Conservation (phyloP, 176 grass and related monocot species). For the Elaeis guineensis region DNA sequence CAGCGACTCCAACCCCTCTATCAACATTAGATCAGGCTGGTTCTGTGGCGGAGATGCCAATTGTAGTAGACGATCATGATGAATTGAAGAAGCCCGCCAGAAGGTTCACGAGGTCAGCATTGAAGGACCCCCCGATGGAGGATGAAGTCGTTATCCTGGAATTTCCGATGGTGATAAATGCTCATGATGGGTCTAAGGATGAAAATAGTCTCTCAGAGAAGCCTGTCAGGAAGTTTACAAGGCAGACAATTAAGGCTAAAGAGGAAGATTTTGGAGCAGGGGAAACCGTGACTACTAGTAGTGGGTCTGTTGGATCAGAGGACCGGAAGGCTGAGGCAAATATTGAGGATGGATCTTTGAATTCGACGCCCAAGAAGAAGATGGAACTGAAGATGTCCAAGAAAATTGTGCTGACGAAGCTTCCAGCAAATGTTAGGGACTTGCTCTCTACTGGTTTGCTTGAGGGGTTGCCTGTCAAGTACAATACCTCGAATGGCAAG, state of each 20-base stretch:
- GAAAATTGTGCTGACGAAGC: constrained; percentile 32
- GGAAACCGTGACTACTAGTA: neutral
- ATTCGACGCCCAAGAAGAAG: constrained; percentile 19
- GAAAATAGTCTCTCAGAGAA: neutral
- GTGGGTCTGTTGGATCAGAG: constrained; percentile 8
- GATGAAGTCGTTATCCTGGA: neutral
- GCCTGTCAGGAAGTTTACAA: constrained; percentile 10
- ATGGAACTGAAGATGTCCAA: constrained; percentile 62
- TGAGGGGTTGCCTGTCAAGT: constrained; percentile 78
- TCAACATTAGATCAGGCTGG: neutral
- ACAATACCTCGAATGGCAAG: constrained; percentile 61
- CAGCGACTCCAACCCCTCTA: neutral
- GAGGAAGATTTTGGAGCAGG: constrained; percentile 1
- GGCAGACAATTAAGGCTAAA: constrained; percentile 8
- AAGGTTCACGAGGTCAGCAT: constrained; percentile 55
- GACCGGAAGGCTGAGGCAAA: neutral
- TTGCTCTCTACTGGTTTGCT: constrained; percentile 79
- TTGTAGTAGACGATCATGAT: neutral
- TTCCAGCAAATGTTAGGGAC: constrained; percentile 58
- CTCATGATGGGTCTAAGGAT: neutral
- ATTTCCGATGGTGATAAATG: neutral
- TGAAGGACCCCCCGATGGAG: constrained; percentile 19
- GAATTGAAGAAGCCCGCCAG: neutral
- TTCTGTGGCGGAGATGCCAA: neutral
- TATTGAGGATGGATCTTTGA: neutral